Percentiles rank a stretch among this genome's conserved stretches.
phyloP scores from a whole-genome alignment of 164 flowering plant genomes.

The Akebia trifoliata region DNA sequence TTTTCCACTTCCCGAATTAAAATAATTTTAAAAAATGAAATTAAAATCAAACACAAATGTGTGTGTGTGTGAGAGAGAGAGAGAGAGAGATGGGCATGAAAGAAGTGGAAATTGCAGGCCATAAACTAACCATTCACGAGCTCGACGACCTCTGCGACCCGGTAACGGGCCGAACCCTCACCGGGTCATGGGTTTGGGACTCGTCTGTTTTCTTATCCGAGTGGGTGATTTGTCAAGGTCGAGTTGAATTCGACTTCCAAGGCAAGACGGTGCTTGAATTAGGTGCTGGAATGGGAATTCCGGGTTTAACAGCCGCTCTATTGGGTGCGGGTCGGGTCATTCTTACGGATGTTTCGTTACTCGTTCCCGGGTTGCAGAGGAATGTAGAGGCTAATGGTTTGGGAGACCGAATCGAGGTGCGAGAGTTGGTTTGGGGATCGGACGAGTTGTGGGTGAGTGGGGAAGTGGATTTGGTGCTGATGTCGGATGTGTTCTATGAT shows the following conservation, averaged over 20 bases:
- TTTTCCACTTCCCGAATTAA: too few species aligned
- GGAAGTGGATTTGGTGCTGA: constrained; percentile 34
- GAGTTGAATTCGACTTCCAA: constrained; percentile 10
- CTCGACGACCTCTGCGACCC: constrained; percentile 25
- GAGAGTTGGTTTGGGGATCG: constrained; percentile 33
- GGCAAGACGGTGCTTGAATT: constrained; percentile 35
- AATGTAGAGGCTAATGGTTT: constrained; percentile 37
- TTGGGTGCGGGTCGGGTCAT: constrained; percentile 37
- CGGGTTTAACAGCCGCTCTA: constrained; percentile 35
- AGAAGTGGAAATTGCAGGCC: constrained; percentile 22
- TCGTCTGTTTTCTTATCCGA: constrained; percentile 31
- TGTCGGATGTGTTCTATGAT: constrained; percentile 45
- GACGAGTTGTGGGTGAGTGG: constrained; percentile 22
- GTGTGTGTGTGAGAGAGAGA: neutral
- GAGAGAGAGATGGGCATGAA: constrained; percentile 3
- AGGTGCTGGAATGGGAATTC: constrained; percentile 48
- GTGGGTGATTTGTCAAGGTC: constrained; percentile 23
- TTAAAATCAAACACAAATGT: too few species aligned
- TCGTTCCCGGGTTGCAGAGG: constrained; percentile 24
- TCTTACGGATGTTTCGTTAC: constrained; percentile 30
- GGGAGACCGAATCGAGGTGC: constrained; percentile 31
- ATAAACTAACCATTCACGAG: constrained; percentile 17
- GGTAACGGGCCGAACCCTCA: constrained; percentile 30
- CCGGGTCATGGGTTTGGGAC: constrained; percentile 49
- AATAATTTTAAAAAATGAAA: too few species aligned